Evolutionary conservation across 2,329 filamentous ascomycete genomes (phyloP).

Genomic region (Fusarium temperatum): DNA sequence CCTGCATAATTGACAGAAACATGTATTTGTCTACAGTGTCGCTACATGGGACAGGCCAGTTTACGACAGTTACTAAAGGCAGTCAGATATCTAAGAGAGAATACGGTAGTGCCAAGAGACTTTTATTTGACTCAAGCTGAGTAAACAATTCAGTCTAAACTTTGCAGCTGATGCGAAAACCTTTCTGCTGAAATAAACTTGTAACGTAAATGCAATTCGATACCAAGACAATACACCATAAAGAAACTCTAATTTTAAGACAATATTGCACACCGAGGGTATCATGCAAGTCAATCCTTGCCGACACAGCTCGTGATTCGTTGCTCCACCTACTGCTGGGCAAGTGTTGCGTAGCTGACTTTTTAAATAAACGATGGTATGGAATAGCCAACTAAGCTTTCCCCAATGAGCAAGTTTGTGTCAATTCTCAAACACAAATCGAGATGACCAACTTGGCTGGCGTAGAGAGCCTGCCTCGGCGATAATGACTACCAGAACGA

Average conservation of each 20-base stretch:
- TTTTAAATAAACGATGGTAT: background rate
- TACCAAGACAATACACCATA: accelerated
- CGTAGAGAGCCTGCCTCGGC: too few species aligned
- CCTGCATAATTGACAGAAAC: too few species aligned
- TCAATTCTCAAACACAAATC: background rate
- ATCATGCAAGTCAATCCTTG: background rate
- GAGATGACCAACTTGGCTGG: accelerated
- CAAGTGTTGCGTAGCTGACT: accelerated
- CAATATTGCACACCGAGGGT: accelerated
- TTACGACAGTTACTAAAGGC: background rate
- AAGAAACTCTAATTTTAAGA: accelerated
- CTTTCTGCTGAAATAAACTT: background rate
- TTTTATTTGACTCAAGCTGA: accelerated
- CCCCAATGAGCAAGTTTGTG: background rate
- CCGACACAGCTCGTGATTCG: background rate
- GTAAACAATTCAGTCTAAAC: accelerated
- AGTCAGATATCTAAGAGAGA: too few species aligned
- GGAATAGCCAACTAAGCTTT: background rate
- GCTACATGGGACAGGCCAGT: background rate
- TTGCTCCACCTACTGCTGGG: background rate
- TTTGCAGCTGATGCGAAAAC: accelerated
- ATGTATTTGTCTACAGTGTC: too few species aligned
- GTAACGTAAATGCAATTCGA: accelerated
- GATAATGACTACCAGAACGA: too few species aligned
- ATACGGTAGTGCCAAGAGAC: too few species aligned